phyloP scores from a whole-genome alignment of 306 rosid genomes.

The Sphenostylis stenocarpa region DNA sequence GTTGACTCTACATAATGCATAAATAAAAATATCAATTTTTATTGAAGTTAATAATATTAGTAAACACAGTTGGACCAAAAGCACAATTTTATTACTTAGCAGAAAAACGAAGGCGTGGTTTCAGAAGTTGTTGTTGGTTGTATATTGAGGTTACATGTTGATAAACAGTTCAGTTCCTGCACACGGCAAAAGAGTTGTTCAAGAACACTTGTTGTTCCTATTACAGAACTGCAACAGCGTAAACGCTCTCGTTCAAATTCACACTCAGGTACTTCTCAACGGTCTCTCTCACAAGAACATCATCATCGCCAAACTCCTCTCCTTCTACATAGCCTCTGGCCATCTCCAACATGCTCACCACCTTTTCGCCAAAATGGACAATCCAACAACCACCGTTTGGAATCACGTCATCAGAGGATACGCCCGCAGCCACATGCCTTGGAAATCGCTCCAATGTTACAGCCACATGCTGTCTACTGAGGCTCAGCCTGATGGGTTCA shows the following conservation, averaged over 20 bases:
- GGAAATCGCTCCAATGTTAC: constrained; percentile 47
- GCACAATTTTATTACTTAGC: too few relatives aligned
- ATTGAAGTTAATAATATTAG: too few relatives aligned
- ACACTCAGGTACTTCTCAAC: constrained; percentile 49
- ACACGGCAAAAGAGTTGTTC: constrained; percentile 36
- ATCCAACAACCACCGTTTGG: constrained; percentile 61
- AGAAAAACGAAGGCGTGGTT: neutral
- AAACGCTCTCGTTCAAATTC: constrained; percentile 52
- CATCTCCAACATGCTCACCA: constrained; percentile 38
- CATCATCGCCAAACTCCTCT: constrained; percentile 52
- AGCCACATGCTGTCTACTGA: constrained; percentile 44
- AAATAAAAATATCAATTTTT: too few relatives aligned
- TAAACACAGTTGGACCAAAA: too few relatives aligned
- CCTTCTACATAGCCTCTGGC: constrained; percentile 48
- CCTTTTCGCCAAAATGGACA: constrained; percentile 32
- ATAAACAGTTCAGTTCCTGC: constrained; percentile 40
- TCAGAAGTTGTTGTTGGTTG: neutral
- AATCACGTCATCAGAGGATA: constrained; percentile 64
- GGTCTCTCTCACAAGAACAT: constrained; percentile 56
- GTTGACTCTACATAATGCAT: too few relatives aligned
- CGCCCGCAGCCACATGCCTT: constrained; percentile 35
- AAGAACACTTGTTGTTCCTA: constrained; percentile 47
- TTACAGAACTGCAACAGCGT: constrained; percentile 43
- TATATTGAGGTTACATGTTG: neutral
- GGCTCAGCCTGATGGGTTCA: constrained; percentile 57